Evolutionary conservation across 2,329 filamentous ascomycete genomes (phyloP).

Genomic region (Beauveria brongniartii): DNA sequence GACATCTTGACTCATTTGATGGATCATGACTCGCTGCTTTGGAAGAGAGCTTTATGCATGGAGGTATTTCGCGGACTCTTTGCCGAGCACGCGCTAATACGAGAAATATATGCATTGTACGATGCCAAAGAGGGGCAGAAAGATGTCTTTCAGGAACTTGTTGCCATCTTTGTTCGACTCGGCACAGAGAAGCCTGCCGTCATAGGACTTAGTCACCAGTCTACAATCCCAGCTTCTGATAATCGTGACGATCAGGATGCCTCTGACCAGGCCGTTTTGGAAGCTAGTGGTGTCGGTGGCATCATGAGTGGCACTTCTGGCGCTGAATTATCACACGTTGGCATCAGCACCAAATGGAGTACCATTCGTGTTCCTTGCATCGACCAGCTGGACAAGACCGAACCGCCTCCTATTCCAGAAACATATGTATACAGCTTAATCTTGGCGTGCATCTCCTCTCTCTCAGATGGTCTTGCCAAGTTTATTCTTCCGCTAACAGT

Average conservation of each 20-base stretch:
- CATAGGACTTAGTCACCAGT: slow-evolving; percentile 84
- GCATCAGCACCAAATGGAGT: slow-evolving; percentile 90
- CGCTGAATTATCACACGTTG: slow-evolving; percentile 58
- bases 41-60: slow-evolving; percentile 87
- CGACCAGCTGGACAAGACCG: slow-evolving; percentile 88
- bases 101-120: slow-evolving; percentile 73
- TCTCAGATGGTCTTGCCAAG: slow-evolving; percentile 88
- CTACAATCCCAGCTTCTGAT: slow-evolving; percentile 64
- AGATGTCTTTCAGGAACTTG: slow-evolving; percentile 70
- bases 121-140: slow-evolving; percentile 67
- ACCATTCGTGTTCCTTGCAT: slow-evolving; percentile 78
- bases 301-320: slow-evolving; percentile 70
- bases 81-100: slow-evolving; percentile 66
- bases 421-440: slow-evolving; percentile 91
- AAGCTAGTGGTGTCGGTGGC: slow-evolving; percentile 79
- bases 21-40: slow-evolving; percentile 74
- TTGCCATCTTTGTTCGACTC: slow-evolving; percentile 82
- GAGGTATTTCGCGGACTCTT: slow-evolving; percentile 85
- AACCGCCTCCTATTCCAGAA: slow-evolving; percentile 74
- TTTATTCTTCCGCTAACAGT: slow-evolving; percentile 89
- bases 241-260: slow-evolving; percentile 46
- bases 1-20: slow-evolving; percentile 76
- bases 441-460: slow-evolving; percentile 76
- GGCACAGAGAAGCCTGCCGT: slow-evolving; percentile 84
- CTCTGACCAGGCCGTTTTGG: slow-evolving; percentile 78